phyloP scores from a whole-genome alignment of 2,329 filamentous ascomycete genomes.

The Stenocarpella maydis region DNA sequence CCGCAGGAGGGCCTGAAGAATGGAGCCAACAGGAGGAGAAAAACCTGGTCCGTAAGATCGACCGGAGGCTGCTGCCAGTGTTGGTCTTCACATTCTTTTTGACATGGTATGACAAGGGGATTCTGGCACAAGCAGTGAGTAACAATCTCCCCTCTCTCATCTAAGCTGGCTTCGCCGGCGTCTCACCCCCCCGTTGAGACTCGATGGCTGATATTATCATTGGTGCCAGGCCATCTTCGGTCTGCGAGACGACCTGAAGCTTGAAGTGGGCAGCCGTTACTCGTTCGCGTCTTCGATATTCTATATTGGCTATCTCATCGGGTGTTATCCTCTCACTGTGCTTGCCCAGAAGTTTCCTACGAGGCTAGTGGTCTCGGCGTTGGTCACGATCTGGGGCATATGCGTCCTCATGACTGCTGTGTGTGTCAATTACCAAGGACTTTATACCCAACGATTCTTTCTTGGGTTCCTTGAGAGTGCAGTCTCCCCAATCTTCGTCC shows the following conservation, averaged over 20 bases:
- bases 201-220: not conserved
- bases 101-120: slow-evolving; percentile 14
- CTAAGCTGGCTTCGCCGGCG: no score
- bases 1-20: not conserved
- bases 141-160: not conserved
- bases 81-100: not conserved
- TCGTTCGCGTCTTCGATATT: slow-evolving; percentile 15
- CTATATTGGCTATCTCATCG: not conserved
- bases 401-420: not conserved
- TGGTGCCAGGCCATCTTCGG: not conserved
- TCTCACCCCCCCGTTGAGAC: no score
- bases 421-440: not conserved
- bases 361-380: not conserved
- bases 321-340: slow-evolving; percentile 13
- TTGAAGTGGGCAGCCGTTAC: slow-evolving; percentile 9
- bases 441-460: slow-evolving; percentile 2
- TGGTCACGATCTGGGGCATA: not conserved
- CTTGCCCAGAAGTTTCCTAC: not conserved
- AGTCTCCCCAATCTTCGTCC: slow-evolving; percentile 1
- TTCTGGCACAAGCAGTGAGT: slow-evolving; percentile 12
- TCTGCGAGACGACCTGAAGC: slow-evolving; percentile 2
- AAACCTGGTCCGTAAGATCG: slow-evolving; percentile 2
- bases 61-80: slow-evolving; percentile 7
- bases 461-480: slow-evolving; percentile 9
- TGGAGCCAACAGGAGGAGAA: slow-evolving; percentile 4